phyloP scores from a whole-genome alignment of 2,329 filamentous ascomycete species.

The Periconia sp. region DNA sequence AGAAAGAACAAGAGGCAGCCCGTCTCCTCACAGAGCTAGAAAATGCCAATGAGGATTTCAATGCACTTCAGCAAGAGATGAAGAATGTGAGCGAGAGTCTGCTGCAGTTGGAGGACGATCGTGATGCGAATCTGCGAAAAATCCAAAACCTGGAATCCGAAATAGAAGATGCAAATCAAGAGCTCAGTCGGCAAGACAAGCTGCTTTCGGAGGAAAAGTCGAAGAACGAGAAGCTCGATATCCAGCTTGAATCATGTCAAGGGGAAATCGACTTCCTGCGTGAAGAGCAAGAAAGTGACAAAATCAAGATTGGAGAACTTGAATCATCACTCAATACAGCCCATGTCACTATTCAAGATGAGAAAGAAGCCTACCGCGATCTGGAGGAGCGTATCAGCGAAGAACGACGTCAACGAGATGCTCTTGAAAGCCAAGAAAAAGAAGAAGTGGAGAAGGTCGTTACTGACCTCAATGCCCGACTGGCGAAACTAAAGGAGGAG shows the following conservation, averaged over 20 bases:
- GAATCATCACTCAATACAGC: constrained; percentile 78
- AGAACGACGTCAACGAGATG: constrained; percentile 83
- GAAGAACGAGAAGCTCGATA: constrained; percentile 83
- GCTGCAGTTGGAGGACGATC: constrained; percentile 85
- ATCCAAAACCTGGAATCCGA: constrained; percentile 85
- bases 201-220: constrained; percentile 81
- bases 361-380: constrained; percentile 67
- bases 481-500: constrained; percentile 81
- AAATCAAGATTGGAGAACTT: constrained; percentile 94
- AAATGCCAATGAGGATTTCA: constrained; percentile 82
- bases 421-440: constrained; percentile 85
- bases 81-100: constrained; percentile 85
- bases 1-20: constrained; percentile 70
- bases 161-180: constrained; percentile 78
- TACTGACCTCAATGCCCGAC: constrained; percentile 87
- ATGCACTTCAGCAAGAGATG: constrained; percentile 91
- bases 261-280: constrained; percentile 92
- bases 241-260: constrained; percentile 90
- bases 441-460: constrained; percentile 92
- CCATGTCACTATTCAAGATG: constrained; percentile 80
- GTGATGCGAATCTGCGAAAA: constrained; percentile 73
- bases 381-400: constrained; percentile 67
- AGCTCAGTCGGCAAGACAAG: constrained; percentile 83
- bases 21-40: constrained; percentile 71
- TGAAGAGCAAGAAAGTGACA: constrained; percentile 95